Evolutionary conservation across 164 flowering plant genomes (phyloP), one percentile per base, ranked within the genome.

Genomic region (Tetracentron sinense): DNA sequence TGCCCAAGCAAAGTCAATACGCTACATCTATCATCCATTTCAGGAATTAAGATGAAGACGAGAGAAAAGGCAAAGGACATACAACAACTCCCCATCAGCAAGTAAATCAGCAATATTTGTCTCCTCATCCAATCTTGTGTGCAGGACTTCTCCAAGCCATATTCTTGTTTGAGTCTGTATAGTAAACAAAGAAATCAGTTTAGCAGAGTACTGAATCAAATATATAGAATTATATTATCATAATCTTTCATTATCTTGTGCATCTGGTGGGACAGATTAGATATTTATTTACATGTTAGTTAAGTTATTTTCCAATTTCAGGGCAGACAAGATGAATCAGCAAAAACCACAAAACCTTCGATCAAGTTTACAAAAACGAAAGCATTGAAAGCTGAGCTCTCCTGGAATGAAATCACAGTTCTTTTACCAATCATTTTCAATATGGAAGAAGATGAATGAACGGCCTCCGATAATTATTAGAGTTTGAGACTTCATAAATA

Each of bases 81-180:
- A 87, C 92, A 87, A 70, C 61, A 87, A 64, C 50, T 81, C 77
- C 48, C 92, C 92, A 65, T 87, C 84, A 7, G 87, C 83, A 55
- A 87, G 86, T 68, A 85, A 69, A 67, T 87, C 88, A 28, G 82
- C 69, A 58, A 87, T 63, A 55, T 49, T 46, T 27, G 53, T 56
- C 42, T 80, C 70, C 71, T 81, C 89, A 66, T 82, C 78, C 62
- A 85, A 70, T 76, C 88, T 80, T 27, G 67, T 66, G 33, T 72
- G 77, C 53, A 87, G 63, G 50, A 87, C 85, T 71, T 85, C 88
- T 54, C 89, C 89, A 47, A 87, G 80, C 89, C 92, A 87, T 69
- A 87, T 82, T 67, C 85, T 81, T 55, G 89, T 69, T 64, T 85
- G 89, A 42, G 75, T 83, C 92, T 87, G 72, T 31, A 58, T 0